Percentiles rank a stretch among this genome's conserved stretches.
phyloP scores from a whole-genome alignment of 148 eudicot genomes.

The Vaccinium darrowii region DNA sequence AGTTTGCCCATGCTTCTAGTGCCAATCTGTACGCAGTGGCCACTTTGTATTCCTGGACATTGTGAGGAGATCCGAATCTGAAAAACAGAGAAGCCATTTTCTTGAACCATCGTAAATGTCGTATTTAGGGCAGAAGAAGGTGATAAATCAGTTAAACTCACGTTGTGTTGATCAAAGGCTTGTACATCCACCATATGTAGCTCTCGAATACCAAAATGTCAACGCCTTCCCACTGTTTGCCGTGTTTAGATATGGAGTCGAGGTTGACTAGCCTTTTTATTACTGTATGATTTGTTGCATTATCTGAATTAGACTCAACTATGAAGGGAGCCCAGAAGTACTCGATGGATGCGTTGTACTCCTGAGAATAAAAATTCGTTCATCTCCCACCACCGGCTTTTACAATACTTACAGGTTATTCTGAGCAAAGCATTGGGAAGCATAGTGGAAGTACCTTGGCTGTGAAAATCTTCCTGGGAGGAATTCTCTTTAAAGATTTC shows the following conservation, averaged over 20 bases:
- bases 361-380: constrained; percentile 36
- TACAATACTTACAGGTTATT: neutral
- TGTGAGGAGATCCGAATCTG: constrained; percentile 50
- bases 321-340: constrained; percentile 98
- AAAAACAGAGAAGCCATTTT: constrained; percentile 9
- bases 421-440: neutral
- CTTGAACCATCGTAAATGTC: neutral
- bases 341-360: constrained; percentile 83
- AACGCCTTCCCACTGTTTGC: constrained; percentile 74
- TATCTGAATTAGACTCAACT: constrained; percentile 85
- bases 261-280: constrained; percentile 66
- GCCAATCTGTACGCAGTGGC: constrained; percentile 79
- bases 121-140: neutral
- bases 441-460: constrained; percentile 49
- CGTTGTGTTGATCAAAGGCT: constrained; percentile 84
- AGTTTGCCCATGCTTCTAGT: constrained; percentile 82
- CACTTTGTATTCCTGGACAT: constrained; percentile 65
- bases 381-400: neutral
- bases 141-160: constrained; percentile 24
- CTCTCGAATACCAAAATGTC: constrained; percentile 81
- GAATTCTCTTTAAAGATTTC: constrained; percentile 57
- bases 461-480: constrained; percentile 83
- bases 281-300: constrained; percentile 77
- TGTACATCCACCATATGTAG: constrained; percentile 98
- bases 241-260: constrained; percentile 64